Conservation (phyloP, 1,284 basidiomycete genomes). For the Rhodofomes roseus region DNA sequence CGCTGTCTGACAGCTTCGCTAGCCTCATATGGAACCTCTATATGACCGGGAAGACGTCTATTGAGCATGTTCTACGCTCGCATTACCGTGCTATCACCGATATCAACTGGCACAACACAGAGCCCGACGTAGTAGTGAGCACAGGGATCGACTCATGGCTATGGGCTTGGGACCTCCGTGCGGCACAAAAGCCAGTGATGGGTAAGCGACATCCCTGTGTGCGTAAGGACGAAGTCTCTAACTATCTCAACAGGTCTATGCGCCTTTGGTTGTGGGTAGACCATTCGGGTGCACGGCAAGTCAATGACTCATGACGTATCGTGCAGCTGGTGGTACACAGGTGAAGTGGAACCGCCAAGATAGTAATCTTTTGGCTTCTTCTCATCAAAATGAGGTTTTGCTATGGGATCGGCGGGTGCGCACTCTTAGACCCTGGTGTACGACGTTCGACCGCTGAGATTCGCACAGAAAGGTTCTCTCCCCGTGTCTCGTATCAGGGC, state of each 20-base stretch:
- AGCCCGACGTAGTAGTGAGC: conserved; percentile 74
- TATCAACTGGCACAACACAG: conserved; percentile 91
- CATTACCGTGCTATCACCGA: conserved; percentile 94
- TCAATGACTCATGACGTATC: neutral
- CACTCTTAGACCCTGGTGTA: neutral
- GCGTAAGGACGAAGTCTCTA: neutral
- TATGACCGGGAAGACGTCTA: conserved; percentile 67
- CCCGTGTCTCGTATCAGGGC: conserved; percentile 76
- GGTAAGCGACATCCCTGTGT: conserved; percentile 34
- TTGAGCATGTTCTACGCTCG: conserved; percentile 76
- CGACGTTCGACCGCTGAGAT: neutral
- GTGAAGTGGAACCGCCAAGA: conserved; percentile 94
- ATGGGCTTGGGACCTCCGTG: conserved; percentile 85
- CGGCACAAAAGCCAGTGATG: conserved; percentile 58
- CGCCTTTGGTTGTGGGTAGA: conserved; percentile 64
- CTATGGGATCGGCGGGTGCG: conserved; percentile 85
- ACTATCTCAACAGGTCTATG: conserved; percentile 47
- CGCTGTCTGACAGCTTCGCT: neutral
- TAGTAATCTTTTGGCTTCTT: conserved; percentile 81
- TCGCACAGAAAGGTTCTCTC: conserved; percentile 80
- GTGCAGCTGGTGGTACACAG: conserved; percentile 80
- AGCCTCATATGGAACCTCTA: conserved; percentile 92
- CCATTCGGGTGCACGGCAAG: neutral
- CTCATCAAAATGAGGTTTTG: conserved; percentile 79
- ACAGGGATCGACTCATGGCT: conserved; percentile 81